Evolutionary conservation across 345 rosid genomes (phyloP), one percentile per base, ranked within the genome.

Genomic region (Cardiospermum halicacabum): DNA sequence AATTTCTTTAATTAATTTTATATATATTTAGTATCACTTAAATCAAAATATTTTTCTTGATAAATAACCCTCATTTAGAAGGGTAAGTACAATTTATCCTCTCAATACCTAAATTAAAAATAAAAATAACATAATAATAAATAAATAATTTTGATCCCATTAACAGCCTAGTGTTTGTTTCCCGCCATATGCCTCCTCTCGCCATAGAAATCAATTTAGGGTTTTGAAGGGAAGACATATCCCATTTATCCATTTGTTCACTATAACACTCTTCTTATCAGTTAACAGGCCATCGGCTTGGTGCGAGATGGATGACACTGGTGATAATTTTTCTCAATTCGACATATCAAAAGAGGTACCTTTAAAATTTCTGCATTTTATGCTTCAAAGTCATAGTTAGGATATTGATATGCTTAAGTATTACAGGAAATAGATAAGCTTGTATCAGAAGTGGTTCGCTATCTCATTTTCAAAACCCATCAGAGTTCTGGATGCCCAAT

Each of bases 351-450:
- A 75, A 53, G 95, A 89, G 91, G 96, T 86, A 54, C 11, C 25
- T 30, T 1, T 57, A 3, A 7, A 12, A 5, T 57, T 11, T 28
- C 4, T 12, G 7, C 21, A 13, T 34, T 4, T 10, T 49, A 32
- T 7, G 7, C 56, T 19, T 12, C 21, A 39, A 16, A 16, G 3
- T 48, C n/a, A n/a, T n/a, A n/a, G 28, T 15, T 18, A 12, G 19
- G 26, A 28, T 18, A 62, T 21, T 27, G 11, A 47, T 18, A 27
- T n/a, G 13, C 15, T 0, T 3, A 31, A 2, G 19, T 25, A 6
- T 4, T 61, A 64, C 54, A 85, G 93, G 98, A 90, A 76, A 82
- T 81, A 72, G 98, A 90, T 76, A 93, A 93, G 86, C 88, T 90
- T 56, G 96, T 90, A 21, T 85, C 87, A 1, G 98, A 93, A 78